Percentiles rank a stretch among this genome's conserved stretches.
phyloP scores from a whole-genome alignment of 768 basidiomycete genomes.

The Porpolomopsis calyptriformis region DNA sequence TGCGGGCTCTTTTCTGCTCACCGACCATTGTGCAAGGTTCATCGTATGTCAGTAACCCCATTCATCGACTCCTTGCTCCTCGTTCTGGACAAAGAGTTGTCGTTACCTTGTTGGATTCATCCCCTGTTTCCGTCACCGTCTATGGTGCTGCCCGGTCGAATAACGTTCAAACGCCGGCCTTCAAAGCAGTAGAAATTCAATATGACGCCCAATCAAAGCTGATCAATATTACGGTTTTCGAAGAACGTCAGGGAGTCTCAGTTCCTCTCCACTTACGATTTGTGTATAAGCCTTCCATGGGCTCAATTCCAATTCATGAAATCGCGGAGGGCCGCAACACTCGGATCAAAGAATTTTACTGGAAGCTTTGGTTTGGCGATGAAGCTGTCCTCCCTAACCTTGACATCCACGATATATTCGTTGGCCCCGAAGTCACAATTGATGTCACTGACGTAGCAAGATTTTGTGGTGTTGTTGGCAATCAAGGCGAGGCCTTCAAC shows the following conservation, averaged over 20 bases:
- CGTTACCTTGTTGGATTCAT: slow-evolving; percentile 36
- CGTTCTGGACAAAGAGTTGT: slow-evolving; percentile 71
- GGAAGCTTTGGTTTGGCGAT: slow-evolving; percentile 96
- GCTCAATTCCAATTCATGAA: slow-evolving; percentile 90
- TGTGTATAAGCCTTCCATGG: slow-evolving; percentile 77
- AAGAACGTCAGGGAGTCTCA: slow-evolving; percentile 67
- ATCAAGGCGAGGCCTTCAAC: slow-evolving; percentile 88
- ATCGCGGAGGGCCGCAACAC: slow-evolving; percentile 71
- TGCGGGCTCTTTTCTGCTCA: slow-evolving; percentile 73
- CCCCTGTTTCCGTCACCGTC: slow-evolving; percentile 49
- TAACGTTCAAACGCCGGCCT: slow-evolving; percentile 57
- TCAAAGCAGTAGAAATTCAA: slow-evolving; percentile 74
- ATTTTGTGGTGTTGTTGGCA: slow-evolving; percentile 90
- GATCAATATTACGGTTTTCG: slow-evolving; percentile 69
- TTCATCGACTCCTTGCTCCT: slow-evolving; percentile 78
- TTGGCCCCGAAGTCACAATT: slow-evolving; percentile 78
- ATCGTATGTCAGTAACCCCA: slow-evolving; percentile 79
- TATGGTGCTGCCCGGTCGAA: slow-evolving; percentile 75
- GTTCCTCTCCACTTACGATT: slow-evolving; percentile 79
- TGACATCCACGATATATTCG: slow-evolving; percentile 71
- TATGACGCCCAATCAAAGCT: slow-evolving; percentile 41
- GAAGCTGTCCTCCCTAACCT: slow-evolving; percentile 67
- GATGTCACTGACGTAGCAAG: slow-evolving; percentile 66
- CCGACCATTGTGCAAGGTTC: slow-evolving; percentile 79
- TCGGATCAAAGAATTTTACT: slow-evolving; percentile 95